Evolutionary conservation across 352 stramenopile genomes (phyloP), one percentile per base, ranked within the genome.

Genomic region (Globisporangium okanoganense): DNA sequence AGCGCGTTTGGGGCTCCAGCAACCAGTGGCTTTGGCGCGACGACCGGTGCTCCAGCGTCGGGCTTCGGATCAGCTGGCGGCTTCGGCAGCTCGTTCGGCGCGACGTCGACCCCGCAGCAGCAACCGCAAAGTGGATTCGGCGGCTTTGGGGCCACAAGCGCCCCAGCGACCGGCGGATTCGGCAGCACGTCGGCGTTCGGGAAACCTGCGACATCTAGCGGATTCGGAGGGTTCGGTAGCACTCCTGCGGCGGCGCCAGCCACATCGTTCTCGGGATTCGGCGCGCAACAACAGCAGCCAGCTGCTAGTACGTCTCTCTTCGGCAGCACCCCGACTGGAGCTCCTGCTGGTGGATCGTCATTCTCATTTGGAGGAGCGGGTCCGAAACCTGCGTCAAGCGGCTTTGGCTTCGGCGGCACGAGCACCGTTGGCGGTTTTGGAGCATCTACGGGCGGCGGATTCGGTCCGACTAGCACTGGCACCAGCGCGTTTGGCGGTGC

Each of bases 51-150:
- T 14, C 62, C 71, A 20, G 70, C 73, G 29, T 61, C 64, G 55
- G 76, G 67, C 24, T 87, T 87, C 45, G 76, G 79, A 20, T 61
- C 66, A 5, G 62, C 55, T 18, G 50, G 58, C 38, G 74, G 68
- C n/a, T 91, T 91, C 75, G 76, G 79, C 18, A 66, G 56, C 33
- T 70, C 66, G 5, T 91, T 91, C 71, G 78, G 82, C n/a, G 62
- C 66, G 16, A 50, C 77, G 41, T 59, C 70, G 52, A 65, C 69
- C 47, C 49, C 76, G 18, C 67, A 76, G 14, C 67, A 65, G 31
- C 64, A 78, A 27, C 67, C 63, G 31, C 64, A 78, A 27, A 71
- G 69, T 38, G 76, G 70, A 1, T 87, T 87, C 69, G 78, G 80
- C 51, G 71, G 73, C 10, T 88, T 88, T 54, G 81, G 78, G 24